These are phyloP conservation scores for Agarophyton chilense DNA, from an alignment of 23 red algal species.

Conservation along the genomic window DNA sequence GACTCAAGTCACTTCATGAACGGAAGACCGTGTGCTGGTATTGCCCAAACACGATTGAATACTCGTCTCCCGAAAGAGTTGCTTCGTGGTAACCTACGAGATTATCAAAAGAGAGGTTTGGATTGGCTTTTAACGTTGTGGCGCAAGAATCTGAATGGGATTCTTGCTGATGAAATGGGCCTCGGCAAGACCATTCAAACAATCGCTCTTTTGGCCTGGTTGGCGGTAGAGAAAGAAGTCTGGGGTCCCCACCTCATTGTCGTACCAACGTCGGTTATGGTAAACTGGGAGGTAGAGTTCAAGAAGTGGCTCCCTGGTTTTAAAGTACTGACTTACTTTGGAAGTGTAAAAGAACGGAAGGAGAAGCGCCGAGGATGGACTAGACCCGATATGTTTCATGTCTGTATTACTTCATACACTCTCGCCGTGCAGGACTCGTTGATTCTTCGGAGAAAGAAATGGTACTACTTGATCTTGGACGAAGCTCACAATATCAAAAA, in stretches of 20 bases:
- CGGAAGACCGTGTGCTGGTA: background rate
- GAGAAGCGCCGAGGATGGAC: constrained; percentile 86
- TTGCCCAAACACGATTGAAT: too few relatives aligned
- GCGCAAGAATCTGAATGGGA: constrained; percentile 89
- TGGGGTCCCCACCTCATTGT: constrained; percentile 95
- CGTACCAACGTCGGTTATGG: constrained; percentile 93
- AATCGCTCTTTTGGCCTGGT: constrained; percentile 88
- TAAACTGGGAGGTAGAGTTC: constrained; percentile 98
- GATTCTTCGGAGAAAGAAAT: constrained; percentile 77
- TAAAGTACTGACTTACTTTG: constrained; percentile 91
- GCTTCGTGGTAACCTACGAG: constrained; percentile 74
- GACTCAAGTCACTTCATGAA: background rate
- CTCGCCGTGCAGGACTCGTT: constrained; percentile 81
- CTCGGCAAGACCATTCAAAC: constrained; percentile 97
- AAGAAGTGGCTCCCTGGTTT: constrained; percentile 91
- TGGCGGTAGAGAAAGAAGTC: constrained; percentile 73
- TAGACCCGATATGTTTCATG: constrained; percentile 83
- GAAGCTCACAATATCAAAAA: constrained; percentile 99
- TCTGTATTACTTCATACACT: constrained; percentile 91
- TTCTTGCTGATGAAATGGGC: constrained; percentile 99
- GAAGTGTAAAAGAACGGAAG: constrained; percentile 74
- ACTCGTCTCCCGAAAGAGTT: constrained; percentile 55
- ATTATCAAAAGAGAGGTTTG: constrained; percentile 86
- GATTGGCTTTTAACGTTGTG: constrained; percentile 88
- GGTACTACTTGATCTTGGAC: constrained; percentile 96